Evolutionary conservation across 2,329 filamentous ascomycete genomes (phyloP), one percentile per base, ranked within the genome.

Genomic region (Alternaria novae-zelandiae): DNA sequence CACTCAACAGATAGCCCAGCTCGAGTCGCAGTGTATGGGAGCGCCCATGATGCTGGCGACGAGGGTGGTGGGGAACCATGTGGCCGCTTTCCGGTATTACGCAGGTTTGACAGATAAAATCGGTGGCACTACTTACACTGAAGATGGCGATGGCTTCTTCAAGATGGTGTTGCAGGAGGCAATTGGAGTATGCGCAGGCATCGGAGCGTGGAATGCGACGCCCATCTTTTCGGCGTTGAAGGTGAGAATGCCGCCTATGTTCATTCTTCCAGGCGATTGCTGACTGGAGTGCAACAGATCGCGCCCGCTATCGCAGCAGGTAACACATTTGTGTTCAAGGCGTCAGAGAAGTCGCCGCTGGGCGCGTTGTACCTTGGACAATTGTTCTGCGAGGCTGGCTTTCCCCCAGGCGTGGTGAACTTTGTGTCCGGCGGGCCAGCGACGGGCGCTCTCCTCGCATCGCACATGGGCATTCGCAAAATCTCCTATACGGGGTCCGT

Each of bases 381-480:
- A 5, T 64, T 81, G 2, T 57, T 81, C 59, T 70, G 77, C 32
- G 74, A 80, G 59, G 73, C 74, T 45, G 72, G 70, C 20, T 78
- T 81, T 49, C 80, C 80, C 5, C 76, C 80, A 30, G 81, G 80
- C 13, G 80, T 82, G 1, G 68, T 83, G 57, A 81, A 83, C 66
- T 73, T 71, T 9, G 3, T 78, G 6, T 68, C 75, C 2, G 75
- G 75, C 7, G 73, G 70, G 46, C 79, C 78, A 4, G 63, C 65
- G 15, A 76, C 74, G 1, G 79, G 79, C 17, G 77, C 75, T n/a
- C 63, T 76, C 13, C 26, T 83, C 8, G 77, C 81, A 3, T 70
- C 69, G 2, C 82, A 83, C 50, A 81, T 81, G 77, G 72, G 78
- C 32, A 77, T 83, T 47, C 74, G 77, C 66, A 83, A 82, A 70